Conservation (phyloP, 2,329 filamentous ascomycete genomes). For the Pseudocercospora musae region DNA sequence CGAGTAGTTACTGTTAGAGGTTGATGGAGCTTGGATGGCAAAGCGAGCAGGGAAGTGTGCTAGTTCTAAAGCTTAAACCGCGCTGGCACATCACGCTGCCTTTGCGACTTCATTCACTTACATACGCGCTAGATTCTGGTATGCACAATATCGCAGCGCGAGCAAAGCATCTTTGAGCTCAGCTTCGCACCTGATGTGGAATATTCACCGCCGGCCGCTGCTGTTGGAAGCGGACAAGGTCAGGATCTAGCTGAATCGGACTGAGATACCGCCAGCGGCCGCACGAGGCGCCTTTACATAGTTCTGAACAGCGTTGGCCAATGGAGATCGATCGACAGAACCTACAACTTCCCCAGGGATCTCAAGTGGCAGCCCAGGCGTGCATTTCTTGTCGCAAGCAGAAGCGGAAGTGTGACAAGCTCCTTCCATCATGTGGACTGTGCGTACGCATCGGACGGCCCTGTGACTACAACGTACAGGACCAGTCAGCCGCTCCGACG, state of each 20-base stretch:
- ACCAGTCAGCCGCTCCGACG: slow-evolving; percentile 13
- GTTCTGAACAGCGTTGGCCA: background rate
- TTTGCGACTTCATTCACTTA: background rate
- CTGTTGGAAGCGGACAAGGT: background rate
- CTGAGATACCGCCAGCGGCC: background rate
- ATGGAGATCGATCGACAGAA: background rate
- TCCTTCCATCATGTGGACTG: slow-evolving; percentile 47
- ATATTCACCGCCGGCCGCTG: background rate
- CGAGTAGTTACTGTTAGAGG: too few relatives aligned
- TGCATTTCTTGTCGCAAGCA: slow-evolving; percentile 47
- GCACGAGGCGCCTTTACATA: background rate
- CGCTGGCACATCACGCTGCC: background rate
- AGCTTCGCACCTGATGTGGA: background rate
- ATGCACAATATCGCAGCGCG: background rate
- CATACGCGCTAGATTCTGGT: background rate
- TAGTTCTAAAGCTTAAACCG: background rate
- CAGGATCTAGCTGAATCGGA: background rate
- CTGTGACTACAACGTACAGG: slow-evolving; percentile 28
- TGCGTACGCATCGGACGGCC: slow-evolving; percentile 36
- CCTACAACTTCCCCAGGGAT: background rate
- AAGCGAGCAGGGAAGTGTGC: background rate
- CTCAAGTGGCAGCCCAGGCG: slow-evolving; percentile 37
- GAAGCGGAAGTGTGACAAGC: slow-evolving; percentile 54
- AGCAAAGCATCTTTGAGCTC: background rate
- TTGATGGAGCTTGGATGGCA: background rate